Evolutionary conservation across 2,329 filamentous ascomycete species (phyloP).

Genomic region (Erysiphe pisi): DNA sequence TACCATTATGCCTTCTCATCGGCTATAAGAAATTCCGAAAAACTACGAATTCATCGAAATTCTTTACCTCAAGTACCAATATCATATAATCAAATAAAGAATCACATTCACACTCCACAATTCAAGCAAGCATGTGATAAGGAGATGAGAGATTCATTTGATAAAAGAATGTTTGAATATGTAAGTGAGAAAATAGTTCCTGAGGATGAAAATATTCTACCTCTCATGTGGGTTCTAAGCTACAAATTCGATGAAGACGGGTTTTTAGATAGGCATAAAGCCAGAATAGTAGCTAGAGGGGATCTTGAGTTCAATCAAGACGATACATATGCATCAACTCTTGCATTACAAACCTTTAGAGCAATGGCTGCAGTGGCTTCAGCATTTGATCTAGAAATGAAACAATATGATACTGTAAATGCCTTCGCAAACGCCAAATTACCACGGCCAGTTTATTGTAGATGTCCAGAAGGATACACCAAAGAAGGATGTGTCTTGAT

Average conservation of each 20-base stretch:
- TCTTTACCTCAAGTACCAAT: constrained; percentile 5
- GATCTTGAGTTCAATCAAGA: constrained; percentile 31
- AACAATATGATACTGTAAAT: constrained; percentile 27
- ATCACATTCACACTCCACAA: background rate
- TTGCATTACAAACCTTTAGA: constrained; percentile 25
- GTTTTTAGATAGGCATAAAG: constrained; percentile 32
- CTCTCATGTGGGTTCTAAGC: constrained; percentile 33
- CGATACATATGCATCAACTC: constrained; percentile 28
- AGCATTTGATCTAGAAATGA: constrained; percentile 27
- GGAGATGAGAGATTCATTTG: background rate
- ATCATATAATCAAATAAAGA: background rate
- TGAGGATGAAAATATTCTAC: constrained; percentile 23
- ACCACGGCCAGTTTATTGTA: constrained; percentile 7
- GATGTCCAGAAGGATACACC: constrained; percentile 7
- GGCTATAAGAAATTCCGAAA: background rate
- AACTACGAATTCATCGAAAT: constrained; percentile 7
- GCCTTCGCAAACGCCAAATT: constrained; percentile 26
- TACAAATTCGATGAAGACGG: constrained; percentile 35
- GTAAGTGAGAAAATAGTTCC: constrained; percentile 8
- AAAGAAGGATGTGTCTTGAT: background rate
- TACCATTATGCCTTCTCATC: background rate
- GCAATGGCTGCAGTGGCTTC: constrained; percentile 14
- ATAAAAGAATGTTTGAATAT: constrained; percentile 14
- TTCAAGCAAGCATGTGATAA: constrained; percentile 10
- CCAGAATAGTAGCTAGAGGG: constrained; percentile 33